Base-by-base conservation (phyloP, 2,329 filamentous ascomycete genomes). In the Penicillium griseofulvum region DNA sequence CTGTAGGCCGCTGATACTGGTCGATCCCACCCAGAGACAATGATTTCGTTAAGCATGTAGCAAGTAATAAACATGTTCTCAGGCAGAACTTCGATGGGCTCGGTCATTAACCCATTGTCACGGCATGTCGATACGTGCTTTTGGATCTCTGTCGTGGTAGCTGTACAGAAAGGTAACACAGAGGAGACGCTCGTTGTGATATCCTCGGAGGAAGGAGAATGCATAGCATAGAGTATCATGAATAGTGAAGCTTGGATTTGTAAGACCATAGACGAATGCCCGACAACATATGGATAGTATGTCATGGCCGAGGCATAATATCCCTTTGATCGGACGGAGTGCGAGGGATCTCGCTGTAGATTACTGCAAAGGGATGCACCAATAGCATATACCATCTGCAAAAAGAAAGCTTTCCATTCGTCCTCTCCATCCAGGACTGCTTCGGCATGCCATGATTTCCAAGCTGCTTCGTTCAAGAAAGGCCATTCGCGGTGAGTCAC, bases 61-160 rank as follows among this genome's bases (percentile, higher is more conserved):
- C 65, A 67, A 22, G 65, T 63, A 22, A 68, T 68, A 7, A 68
- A 68, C 56, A 68, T 62, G 12, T 61, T 62, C 54, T 68, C 66
- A 1, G 61, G 59, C 22, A 65, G 52, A 9, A 51, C 39, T 26
- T 63, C 61, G 10, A 55, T 57, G 11, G 56, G 51, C 12, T 43
- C 44, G 4, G 52, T 52, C 26, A 49, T 54, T 17, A 42, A 41
- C 14, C 55, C 56, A 34, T 57, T 58, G 8, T 61, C 51, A 6
- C 46, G 19, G 11, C 45, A 49, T n/a, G 52, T 39, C 5, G 57
- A 61, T 2, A 58, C 57, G 14, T 59, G 55, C 43, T 65, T 68
- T 34, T 51, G 55, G 8, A 68, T 59, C 33, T 68, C 65, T 5
- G 64, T 57, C 53, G 67, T 61, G 12, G 66, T 59, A n/a, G 64